Base-by-base conservation (phyloP, 208 protist species). In the Plasmodiophora brassicae region DNA sequence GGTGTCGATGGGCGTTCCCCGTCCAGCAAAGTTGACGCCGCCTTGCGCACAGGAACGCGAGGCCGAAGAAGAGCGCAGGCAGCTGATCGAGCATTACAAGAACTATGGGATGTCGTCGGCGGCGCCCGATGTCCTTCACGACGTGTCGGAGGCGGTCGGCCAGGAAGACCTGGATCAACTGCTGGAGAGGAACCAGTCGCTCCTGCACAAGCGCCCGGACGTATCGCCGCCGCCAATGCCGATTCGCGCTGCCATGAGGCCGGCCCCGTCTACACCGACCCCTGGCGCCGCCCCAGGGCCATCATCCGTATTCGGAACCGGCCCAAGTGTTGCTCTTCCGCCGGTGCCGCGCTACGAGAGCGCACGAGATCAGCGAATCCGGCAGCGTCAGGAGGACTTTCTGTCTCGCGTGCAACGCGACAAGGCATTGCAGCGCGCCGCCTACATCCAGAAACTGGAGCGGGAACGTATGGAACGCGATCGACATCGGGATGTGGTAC, bases 111-210 rank as follows among this genome's bases (percentile, higher is more conserved):
- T 78, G 14, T n/a, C n/a, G 5, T 14, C 10, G 10, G 14, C 32
- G 14, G 41, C n/a, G 10, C n/a, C n/a, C n/a, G n/a, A n/a, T n/a
- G 65, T 14, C n/a, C 5, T 38, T 44, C 14, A 57, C 50, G 65
- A 78, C 41, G 41, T 78, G 32, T 14, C 14, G 14, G 65, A 78
- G 41, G 5, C 20, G 14, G n/a, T 78, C n/a, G 65, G 65, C 10
- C 65, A 78, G n/a, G 32, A 78, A n/a, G 65, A 78, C n/a, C n/a
- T 78, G 14, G 14, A 78, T 44, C 65, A 78, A 32, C n/a, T 78
- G n/a, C 5, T 78, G 14, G n/a, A 78, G 10, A 78, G 65, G n/a
- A 78, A 78, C 41, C 65, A 78, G 65, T 44, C 32, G 5, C n/a
- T 78, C 32, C 65, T 78, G n/a, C 5, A 78, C 10, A 14, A 44